phyloP scores from a whole-genome alignment of 345 rosid genomes.

The Hibiscus syriacus region DNA sequence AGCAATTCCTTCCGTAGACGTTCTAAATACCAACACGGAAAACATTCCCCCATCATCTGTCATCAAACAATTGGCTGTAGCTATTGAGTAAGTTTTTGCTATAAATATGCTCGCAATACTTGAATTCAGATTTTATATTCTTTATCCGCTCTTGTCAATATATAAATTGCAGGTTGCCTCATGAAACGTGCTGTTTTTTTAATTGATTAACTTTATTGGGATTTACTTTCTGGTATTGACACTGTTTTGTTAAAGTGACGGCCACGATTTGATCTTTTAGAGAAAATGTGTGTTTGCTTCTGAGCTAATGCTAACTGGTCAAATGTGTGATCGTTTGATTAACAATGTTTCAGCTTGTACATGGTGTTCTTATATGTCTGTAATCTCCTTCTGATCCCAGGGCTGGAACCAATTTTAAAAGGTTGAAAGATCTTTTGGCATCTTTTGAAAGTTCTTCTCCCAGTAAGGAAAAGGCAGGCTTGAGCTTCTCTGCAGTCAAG shows the following conservation, averaged over 20 bases:
- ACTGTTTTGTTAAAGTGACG: background rate
- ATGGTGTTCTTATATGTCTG: constrained; percentile 6
- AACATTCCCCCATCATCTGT: constrained; percentile 62
- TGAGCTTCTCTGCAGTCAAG: constrained; percentile 82
- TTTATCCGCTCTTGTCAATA: background rate
- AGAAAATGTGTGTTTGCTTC: constrained; percentile 1
- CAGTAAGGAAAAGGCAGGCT: constrained; percentile 63
- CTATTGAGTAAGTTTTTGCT: constrained; percentile 64
- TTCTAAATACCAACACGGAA: constrained; percentile 46
- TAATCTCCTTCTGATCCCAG: constrained; percentile 26
- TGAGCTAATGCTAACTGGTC: background rate
- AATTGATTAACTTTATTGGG: background rate
- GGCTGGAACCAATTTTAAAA: constrained; percentile 58
- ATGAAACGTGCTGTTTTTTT: background rate
- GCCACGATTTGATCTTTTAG: background rate
- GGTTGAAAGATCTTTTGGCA: constrained; percentile 69
- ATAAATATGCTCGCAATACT: background rate
- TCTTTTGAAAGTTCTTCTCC: constrained; percentile 79
- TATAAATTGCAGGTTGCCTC: background rate
- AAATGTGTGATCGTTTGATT: background rate
- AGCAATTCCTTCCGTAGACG: constrained; percentile 40
- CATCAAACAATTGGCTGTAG: constrained; percentile 73
- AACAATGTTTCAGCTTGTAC: constrained; percentile 10
- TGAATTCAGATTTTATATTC: background rate
- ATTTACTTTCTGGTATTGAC: background rate